Conservation (phyloP, 1,139 yeast species). For the Saccharomyces hybrid region DNA sequence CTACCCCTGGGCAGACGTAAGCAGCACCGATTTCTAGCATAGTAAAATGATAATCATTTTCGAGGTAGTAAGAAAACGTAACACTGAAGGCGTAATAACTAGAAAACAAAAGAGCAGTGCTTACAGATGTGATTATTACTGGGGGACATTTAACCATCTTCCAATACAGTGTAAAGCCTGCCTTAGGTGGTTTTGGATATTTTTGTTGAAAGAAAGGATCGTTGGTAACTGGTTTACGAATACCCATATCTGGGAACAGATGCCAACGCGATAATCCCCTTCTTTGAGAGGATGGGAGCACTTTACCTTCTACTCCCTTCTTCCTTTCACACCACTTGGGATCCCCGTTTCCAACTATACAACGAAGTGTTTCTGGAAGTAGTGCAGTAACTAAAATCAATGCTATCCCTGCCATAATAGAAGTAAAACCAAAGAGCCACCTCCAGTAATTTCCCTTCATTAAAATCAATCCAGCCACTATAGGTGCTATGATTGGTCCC, state of each 20-base stretch:
- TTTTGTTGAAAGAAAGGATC: slow-evolving; percentile 18
- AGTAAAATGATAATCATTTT: slow-evolving; percentile 35
- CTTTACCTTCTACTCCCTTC: slow-evolving; percentile 8
- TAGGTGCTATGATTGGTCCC: slow-evolving; percentile 52
- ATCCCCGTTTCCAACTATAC: slow-evolving; percentile 48
- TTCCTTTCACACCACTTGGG: slow-evolving; percentile 20
- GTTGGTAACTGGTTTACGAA: slow-evolving; percentile 24
- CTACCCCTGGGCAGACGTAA: slow-evolving; percentile 48
- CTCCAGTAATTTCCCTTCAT: slow-evolving; percentile 41
- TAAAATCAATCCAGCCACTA: slow-evolving; percentile 38
- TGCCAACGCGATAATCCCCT: slow-evolving; percentile 12
- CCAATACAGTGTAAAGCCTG: slow-evolving; percentile 37
- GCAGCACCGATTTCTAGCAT: slow-evolving; percentile 39
- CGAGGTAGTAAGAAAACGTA: slow-evolving; percentile 40
- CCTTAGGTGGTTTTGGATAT: slow-evolving; percentile 45
- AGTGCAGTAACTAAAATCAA: slow-evolving; percentile 36
- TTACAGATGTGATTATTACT: slow-evolving; percentile 42
- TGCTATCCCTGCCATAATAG: slow-evolving; percentile 39
- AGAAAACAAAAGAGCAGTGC: slow-evolving; percentile 48
- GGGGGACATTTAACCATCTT: slow-evolving; percentile 39
- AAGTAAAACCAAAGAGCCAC: slow-evolving; percentile 50
- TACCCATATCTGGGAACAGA: slow-evolving; percentile 21
- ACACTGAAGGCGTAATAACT: slow-evolving; percentile 50
- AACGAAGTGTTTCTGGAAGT: slow-evolving; percentile 50
- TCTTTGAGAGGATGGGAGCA: neutral